These are phyloP conservation scores for Paraconiothyrium brasiliense DNA, from an alignment of 2,329 filamentous ascomycete genomes.

Conservation along the genomic window DNA sequence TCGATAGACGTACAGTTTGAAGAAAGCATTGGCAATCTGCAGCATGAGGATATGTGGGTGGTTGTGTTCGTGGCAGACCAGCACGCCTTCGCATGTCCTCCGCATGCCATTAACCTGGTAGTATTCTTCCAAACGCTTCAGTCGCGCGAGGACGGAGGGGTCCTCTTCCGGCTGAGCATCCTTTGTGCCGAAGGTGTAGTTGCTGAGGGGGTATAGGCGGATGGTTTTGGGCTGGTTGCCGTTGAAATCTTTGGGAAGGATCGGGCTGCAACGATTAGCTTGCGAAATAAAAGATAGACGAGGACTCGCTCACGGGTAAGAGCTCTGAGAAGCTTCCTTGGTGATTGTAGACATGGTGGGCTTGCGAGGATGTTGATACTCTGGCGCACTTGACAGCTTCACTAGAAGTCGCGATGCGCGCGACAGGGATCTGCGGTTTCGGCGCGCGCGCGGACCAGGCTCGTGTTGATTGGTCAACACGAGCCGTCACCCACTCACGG, in stretches of 20 bases:
- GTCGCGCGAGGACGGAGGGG: constrained; percentile 88
- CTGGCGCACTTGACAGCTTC: constrained; percentile 15
- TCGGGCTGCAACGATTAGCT: constrained; percentile 63
- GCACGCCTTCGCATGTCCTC: constrained; percentile 93
- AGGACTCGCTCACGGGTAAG: constrained; percentile 64
- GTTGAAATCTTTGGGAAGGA: constrained; percentile 84
- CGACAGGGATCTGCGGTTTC: constrained; percentile 22
- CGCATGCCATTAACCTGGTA: constrained; percentile 94
- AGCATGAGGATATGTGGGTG: constrained; percentile 99
- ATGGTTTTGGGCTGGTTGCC: constrained; percentile 89
- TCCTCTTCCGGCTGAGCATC: constrained; percentile 98
- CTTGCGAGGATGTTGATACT: not conserved
- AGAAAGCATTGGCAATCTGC: constrained; percentile 99
- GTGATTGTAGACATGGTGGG: constrained; percentile 83
- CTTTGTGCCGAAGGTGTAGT: constrained; percentile 99
- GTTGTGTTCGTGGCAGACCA: constrained; percentile 99
- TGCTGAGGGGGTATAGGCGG: constrained; percentile 91
- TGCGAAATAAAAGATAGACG: not conserved
- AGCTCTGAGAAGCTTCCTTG: constrained; percentile 77
- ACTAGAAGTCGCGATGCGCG: constrained; percentile 14
- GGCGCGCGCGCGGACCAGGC: constrained; percentile 15
- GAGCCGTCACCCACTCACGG: not conserved
- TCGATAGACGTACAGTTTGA: constrained; percentile 76
- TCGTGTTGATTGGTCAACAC: constrained; percentile 9
- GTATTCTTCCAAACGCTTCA: constrained; percentile 96